phyloP scores from a whole-genome alignment of 2,329 filamentous ascomycete genomes.

The Cordyceps militaris region DNA sequence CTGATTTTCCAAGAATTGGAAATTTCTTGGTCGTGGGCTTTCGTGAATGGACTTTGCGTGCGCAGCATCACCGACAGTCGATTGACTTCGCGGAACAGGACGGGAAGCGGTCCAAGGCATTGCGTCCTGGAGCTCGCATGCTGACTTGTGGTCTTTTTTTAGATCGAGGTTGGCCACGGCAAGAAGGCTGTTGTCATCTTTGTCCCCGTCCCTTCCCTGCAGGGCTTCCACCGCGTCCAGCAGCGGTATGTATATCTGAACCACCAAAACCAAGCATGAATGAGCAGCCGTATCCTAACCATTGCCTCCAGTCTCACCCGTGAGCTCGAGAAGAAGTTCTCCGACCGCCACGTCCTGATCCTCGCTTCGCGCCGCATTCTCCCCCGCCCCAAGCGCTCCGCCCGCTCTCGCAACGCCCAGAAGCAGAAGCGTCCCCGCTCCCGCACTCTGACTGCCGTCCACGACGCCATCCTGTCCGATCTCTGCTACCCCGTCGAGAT shows the following conservation, averaged over 20 bases:
- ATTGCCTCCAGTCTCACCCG: conserved; percentile 78
- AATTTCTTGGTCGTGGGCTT: conserved; percentile 6
- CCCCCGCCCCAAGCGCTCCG: conserved; percentile 96
- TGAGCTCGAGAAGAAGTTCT: conserved; percentile 99
- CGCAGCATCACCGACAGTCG: conserved; percentile 11
- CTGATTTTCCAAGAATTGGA: neutral
- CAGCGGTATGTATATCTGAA: conserved; percentile 66
- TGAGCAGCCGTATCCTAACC: conserved; percentile 19
- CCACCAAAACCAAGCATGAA: no score
- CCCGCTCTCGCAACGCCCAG: conserved; percentile 90
- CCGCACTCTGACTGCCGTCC: conserved; percentile 95
- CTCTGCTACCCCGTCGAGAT: conserved; percentile 99
- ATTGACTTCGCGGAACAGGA: conserved; percentile 55
- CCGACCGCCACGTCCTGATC: conserved; percentile 98
- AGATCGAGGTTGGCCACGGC: conserved; percentile 99
- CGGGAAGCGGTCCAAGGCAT: conserved; percentile 69
- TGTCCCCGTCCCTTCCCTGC: conserved; percentile 98
- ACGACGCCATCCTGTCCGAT: conserved; percentile 96
- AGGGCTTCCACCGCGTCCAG: conserved; percentile 98
- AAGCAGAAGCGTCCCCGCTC: conserved; percentile 98
- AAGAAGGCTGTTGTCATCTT: conserved; percentile 99
- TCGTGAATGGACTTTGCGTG: conserved; percentile 17
- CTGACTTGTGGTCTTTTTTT: conserved; percentile 60
- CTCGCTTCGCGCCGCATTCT: conserved; percentile 98
- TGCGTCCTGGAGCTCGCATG: conserved; percentile 65